Percentiles rank a stretch among this genome's conserved stretches.
phyloP scores from a whole-genome alignment of 192 early-diverging fungal genomes.

The Jimgerdemannia lactiflua region DNA sequence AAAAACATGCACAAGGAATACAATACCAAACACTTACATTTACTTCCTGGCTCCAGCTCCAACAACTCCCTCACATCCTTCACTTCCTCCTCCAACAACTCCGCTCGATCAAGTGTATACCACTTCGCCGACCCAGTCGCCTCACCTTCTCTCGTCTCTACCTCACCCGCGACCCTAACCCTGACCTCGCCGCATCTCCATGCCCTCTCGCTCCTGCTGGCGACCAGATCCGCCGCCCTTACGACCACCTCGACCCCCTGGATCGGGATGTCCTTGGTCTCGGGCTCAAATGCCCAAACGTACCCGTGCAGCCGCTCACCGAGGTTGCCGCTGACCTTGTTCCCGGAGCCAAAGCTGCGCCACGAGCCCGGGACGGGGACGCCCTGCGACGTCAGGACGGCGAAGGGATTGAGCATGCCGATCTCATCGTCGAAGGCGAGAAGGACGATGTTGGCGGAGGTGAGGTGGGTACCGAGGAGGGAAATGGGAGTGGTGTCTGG shows the following conservation, averaged over 20 bases:
- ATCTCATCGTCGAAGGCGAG: constrained; percentile 37
- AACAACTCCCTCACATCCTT: constrained; percentile 60
- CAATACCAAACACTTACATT: constrained; percentile 58
- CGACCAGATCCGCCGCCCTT: not conserved
- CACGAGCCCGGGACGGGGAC: constrained; percentile 27
- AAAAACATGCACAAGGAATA: no score
- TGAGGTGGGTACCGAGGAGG: constrained; percentile 26
- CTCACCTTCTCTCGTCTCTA: not conserved
- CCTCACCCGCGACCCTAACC: not conserved
- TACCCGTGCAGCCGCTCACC: not conserved
- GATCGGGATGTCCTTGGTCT: not conserved
- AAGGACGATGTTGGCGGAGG: constrained; percentile 27
- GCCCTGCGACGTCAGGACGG: constrained; percentile 20
- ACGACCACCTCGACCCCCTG: not conserved
- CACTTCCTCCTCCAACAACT: constrained; percentile 57
- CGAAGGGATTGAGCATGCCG: constrained; percentile 17
- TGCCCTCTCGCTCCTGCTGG: not conserved
- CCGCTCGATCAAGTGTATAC: constrained; percentile 31
- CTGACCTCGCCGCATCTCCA: not conserved
- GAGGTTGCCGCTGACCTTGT: not conserved
- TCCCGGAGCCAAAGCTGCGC: constrained; percentile 23
- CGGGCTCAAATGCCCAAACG: not conserved
- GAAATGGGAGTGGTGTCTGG: constrained; percentile 14
- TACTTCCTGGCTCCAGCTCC: constrained; percentile 79
- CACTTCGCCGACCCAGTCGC: constrained; percentile 5